Evolutionary conservation across 768 basidiomycete genomes (phyloP), one percentile per base, ranked within the genome.

Genomic region (Ephemerocybe angulata): DNA sequence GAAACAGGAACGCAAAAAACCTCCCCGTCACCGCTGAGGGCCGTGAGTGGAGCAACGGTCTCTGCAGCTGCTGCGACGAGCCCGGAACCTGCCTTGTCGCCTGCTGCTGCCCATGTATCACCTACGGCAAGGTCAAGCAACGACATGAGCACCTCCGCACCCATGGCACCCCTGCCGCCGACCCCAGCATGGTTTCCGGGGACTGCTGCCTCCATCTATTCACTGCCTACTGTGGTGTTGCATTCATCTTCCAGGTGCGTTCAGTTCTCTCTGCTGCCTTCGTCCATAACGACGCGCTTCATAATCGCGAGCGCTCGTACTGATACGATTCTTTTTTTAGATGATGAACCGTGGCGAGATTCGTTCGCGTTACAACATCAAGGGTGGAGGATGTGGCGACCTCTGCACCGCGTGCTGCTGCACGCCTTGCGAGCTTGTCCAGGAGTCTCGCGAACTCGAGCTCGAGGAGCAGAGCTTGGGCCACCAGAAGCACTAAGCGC

Each of bases 371-470:
- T 80, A 81, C 63, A 66, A 66, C 48, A 79, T 83, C 62, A 69
- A 70, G 22, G 82, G 81, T 17, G 67, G 69, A n/a, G 59, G 65
- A 11, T 65, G 67, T 50, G 67, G 68, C 2, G 81, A 81, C 55
- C 81, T 75, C 57, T 63, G 63, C 37, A 53, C 70, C 3, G 63
- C 74, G 0, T 71, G 65, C 22, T 81, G 68, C 59, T 82, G 80
- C 61, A 58, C 61, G 0, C 72, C 80, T 17, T 84, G 82, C 62
- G 71, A 70, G 11, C 74, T 83, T 42, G 70, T 70, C 0, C 81
- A 83, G 61, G 80, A 78, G 56, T 67, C 67, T 28, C 69, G 72
- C 28, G 80, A 83, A 57, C 57, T 83, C 11, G 72, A 74, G 61
- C 63, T 76, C 52, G 80, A 81, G 60, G 79, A 80, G 64, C 64